phyloP scores from a whole-genome alignment of 129 eudicot genomes.

The Tagetes patula region DNA sequence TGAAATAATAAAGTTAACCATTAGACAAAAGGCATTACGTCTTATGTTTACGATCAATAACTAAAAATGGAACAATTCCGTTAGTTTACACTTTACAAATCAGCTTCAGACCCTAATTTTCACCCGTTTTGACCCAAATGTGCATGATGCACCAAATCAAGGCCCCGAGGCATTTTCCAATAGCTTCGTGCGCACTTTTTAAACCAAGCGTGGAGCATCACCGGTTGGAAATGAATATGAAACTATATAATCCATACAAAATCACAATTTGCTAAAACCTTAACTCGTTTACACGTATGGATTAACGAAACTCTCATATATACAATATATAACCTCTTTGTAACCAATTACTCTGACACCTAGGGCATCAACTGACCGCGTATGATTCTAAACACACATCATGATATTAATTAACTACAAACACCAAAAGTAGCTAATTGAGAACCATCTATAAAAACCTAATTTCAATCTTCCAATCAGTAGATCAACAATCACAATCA shows the following conservation, averaged over 20 bases:
- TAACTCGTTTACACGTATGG: not conserved
- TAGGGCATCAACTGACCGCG: not conserved
- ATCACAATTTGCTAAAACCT: not conserved
- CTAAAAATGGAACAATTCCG: not conserved
- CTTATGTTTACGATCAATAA: not conserved
- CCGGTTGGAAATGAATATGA: not conserved
- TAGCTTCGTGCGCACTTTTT: not conserved
- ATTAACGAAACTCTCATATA: not conserved
- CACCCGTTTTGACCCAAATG: not conserved
- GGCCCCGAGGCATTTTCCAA: not conserved
- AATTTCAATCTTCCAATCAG: slow-evolving; percentile 4
- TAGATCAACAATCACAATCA: not conserved
- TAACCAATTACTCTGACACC: not conserved
- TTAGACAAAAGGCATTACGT: not conserved
- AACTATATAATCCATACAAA: not conserved
- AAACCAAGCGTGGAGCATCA: not conserved
- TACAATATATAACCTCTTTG: not conserved
- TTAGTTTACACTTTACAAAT: not conserved
- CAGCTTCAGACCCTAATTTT: not conserved
- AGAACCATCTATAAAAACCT: not conserved
- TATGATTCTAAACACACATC: not conserved
- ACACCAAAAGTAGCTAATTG: not conserved
- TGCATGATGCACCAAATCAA: not conserved
- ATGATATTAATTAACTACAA: not conserved
- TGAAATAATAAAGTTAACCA: not conserved